Base-by-base conservation (phyloP, 345 rosid genomes). In the Firmiana major region DNA sequence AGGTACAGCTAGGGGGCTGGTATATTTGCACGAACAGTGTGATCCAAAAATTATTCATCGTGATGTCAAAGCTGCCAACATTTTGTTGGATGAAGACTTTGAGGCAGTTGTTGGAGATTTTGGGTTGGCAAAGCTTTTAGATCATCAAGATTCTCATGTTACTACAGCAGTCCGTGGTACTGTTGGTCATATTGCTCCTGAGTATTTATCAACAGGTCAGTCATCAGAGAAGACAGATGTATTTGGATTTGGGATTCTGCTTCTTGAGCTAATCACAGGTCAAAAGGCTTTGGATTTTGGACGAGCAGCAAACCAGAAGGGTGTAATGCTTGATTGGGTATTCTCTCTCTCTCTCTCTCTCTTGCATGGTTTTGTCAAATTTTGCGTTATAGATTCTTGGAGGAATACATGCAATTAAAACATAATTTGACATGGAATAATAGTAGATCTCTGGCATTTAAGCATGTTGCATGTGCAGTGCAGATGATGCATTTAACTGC, bases 101-200 rank as follows among this genome's bases (percentile, higher is more conserved):
- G 98, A 94, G 81, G 98, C 98, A n/a, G 94, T 94, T 42, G 98
- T 94, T 62, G 98, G 98, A 17, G 98, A 94, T 88, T 94, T 94
- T 40, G 98, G 98, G 71, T 83, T 94, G 82, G 98, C 98, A 31
- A 94, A 94, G 92, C 98, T 94, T 81, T 70, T 94, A 71, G 98
- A 94, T 79, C 97, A 94, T 82, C 89, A 93, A 64, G 98, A 94
- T 75, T 89, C 97, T 31, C 98, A 94, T 1, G 98, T 94, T 59
- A 94, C 98, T 21, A 94, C 98, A 7, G 97, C 97, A 0, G 97
- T 94, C 58, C 95, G 97, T 49, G 98, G 98, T 83, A 94, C 97
- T 0, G 88, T 93, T 7, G 98, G 98, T 42, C 98, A 94, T 79
- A 94, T 94, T 76, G 94, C 97, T 64, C 98, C 98, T 1, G 98